Conservation (phyloP, 2,329 filamentous ascomycete genomes). For the Thelonectria rubi region DNA sequence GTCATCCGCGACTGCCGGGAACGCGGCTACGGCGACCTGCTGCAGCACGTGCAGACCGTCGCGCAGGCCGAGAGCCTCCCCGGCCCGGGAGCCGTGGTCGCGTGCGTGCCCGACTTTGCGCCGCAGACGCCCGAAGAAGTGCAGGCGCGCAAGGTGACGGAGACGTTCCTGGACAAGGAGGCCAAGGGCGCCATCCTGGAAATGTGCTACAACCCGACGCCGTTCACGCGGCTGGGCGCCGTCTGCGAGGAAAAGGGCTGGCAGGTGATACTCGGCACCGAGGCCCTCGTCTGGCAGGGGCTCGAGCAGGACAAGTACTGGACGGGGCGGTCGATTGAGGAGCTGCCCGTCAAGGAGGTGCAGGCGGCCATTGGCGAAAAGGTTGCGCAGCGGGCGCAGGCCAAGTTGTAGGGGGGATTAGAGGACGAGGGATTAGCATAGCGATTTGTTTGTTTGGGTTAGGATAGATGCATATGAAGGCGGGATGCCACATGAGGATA, state of each 20-base stretch:
- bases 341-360: conserved; percentile 52
- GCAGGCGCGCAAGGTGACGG: conserved; percentile 64
- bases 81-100: conserved; percentile 72
- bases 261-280: conserved; percentile 79
- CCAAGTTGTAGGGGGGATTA: conserved; percentile 25
- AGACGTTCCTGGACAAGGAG: conserved; percentile 56
- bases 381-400: conserved; percentile 38
- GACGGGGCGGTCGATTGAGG: conserved; percentile 68
- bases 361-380: conserved; percentile 38
- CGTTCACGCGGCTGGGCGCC: conserved; percentile 72
- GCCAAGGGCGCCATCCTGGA: conserved; percentile 76
- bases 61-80: conserved; percentile 67
- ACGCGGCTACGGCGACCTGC: conserved; percentile 65
- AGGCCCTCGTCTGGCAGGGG: conserved; percentile 81
- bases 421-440: not conserved
- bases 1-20: conserved; percentile 71
- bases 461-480: not conserved
- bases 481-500: no score
- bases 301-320: conserved; percentile 73
- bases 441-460: conserved; percentile 4
- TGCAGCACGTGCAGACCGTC: conserved; percentile 69
- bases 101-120: conserved; percentile 80
- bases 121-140: conserved; percentile 71
- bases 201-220: conserved; percentile 84
- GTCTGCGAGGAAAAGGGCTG: conserved; percentile 70